Evolutionary conservation across 345 rosid species (phyloP), one percentile per base, ranked within the genome.

Genomic region (Nasturtium officinale): DNA sequence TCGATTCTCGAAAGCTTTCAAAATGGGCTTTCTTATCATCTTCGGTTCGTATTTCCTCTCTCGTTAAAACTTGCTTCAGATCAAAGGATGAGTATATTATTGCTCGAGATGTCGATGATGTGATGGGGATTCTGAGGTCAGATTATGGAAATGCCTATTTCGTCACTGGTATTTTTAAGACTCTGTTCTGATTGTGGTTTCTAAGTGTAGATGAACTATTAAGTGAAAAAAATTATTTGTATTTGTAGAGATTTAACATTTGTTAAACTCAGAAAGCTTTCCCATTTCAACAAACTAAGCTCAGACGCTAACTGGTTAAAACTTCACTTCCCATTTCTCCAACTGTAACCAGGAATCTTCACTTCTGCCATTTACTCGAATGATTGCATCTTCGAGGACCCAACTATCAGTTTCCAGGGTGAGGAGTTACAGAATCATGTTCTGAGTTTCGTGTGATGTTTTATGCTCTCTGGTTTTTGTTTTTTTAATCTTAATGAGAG

Each of bases 351-450:
- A 94, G 97, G 97, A 73, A 76, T 74, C 73, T 91, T 91, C 81
- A 85, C 94, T 71, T 67, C 80, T 75, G 83, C 55, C 6, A 79
- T 89, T 51, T 91, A 88, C 57, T 78, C 82, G 15, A 83, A 88
- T 71, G 97, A 89, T 67, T 91, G 97, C 62, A 57, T 85, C 63
- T 94, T 91, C n/a, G 96, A 87, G 79, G 98, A 90, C 61, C 98
- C 96, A 9, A 94, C 98, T 45, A 89, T 94, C 40, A 87, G 87
- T 66, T 94, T 90, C 60, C 87, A 55, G 59, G 98, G 96, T 94
- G 69, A 81, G 77, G 61, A 20, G 8, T 23, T 20, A 50, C 69
- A 60, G 29, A 43, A 30, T 30, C 55, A 46, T 73, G 52, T 25
- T 29, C 15, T 64, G 25, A 18, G 7, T 33, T 20, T n/a, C n/a